A percentile compares a stretch with the other conserved stretches of the same genome.
phyloP scores from a whole-genome alignment of 2,329 filamentous ascomycete species.

The Colletotrichum theobromicola region DNA sequence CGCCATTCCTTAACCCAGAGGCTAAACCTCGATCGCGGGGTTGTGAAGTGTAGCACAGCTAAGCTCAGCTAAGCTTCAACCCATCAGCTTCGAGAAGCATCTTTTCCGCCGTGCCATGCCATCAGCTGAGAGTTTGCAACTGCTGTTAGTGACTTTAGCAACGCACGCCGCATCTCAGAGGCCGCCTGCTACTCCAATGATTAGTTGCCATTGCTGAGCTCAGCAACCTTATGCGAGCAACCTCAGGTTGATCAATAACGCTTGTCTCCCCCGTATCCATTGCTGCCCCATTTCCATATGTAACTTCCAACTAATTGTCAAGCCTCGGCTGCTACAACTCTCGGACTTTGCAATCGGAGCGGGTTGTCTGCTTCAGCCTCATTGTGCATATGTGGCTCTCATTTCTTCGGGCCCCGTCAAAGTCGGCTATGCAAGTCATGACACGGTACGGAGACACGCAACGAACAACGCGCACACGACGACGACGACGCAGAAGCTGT shows the following conservation, averaged over 20 bases:
- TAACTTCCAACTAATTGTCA: not conserved
- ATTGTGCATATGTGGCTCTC: not conserved
- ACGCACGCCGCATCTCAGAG: not conserved
- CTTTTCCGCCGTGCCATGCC: not conserved
- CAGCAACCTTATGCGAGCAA: not conserved
- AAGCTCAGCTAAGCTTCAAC: not conserved
- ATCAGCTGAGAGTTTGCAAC: not conserved
- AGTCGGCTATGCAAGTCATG: slow-evolving; percentile 13
- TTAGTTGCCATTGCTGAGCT: not conserved
- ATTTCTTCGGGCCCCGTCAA: not conserved
- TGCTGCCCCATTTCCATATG: not conserved
- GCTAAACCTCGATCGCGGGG: not conserved
- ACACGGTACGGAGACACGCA: not conserved
- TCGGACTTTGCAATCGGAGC: not conserved
- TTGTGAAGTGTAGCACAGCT: not conserved
- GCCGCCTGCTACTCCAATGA: not conserved
- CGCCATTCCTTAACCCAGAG: not conserved
- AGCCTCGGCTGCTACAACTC: not conserved
- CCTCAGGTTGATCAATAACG: not conserved
- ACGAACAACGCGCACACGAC: not conserved
- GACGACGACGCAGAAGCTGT: too few species aligned
- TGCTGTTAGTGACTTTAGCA: not conserved
- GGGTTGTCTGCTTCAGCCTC: not conserved
- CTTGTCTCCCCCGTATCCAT: not conserved
- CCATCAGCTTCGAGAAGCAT: not conserved